Percentiles rank a stretch among this genome's conserved stretches.
phyloP scores from a whole-genome alignment of 257 asterid genomes.

The Misopates orontium region DNA sequence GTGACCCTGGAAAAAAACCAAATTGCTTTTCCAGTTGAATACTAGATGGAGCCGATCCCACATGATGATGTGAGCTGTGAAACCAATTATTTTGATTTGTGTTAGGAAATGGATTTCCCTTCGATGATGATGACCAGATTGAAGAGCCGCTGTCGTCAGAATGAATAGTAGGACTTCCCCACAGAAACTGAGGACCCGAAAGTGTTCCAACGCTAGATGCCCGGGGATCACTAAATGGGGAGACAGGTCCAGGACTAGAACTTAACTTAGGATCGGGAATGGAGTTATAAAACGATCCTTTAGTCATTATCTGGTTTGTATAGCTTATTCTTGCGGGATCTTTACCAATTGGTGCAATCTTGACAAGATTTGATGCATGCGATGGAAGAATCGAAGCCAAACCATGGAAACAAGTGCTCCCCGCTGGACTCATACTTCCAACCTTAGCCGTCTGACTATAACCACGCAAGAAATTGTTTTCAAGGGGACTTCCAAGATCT shows the following conservation, averaged over 20 bases:
- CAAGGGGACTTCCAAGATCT: constrained; percentile 53
- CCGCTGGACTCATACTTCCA: constrained; percentile 32
- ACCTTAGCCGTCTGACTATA: constrained; percentile 41
- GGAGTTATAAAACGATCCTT: constrained; percentile 31
- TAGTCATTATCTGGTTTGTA: constrained; percentile 24
- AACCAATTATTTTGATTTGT: constrained; percentile 50
- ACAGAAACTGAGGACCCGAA: constrained; percentile 54
- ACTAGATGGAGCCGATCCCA: constrained; percentile 97
- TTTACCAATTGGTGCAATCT: constrained; percentile 45
- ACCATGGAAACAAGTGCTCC: constrained; percentile 46
- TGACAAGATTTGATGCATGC: constrained; percentile 34
- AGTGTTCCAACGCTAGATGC: constrained; percentile 45
- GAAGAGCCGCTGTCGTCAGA: constrained; percentile 43
- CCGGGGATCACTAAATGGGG: constrained; percentile 48
- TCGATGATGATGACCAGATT: constrained; percentile 53
- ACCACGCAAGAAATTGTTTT: constrained; percentile 36
- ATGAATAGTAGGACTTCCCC: constrained; percentile 58
- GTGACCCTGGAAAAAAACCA: constrained; percentile 83
- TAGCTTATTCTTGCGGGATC: constrained; percentile 28
- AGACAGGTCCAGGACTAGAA: constrained; percentile 37
- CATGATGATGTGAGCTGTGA: constrained; percentile 63
- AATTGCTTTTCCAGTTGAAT: constrained; percentile 69
- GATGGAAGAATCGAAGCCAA: constrained; percentile 56
- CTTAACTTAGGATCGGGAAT: constrained; percentile 48
- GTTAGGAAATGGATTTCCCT: constrained; percentile 53